phyloP scores from a whole-genome alignment of 768 basidiomycete species.

The Termitomyces sp. region DNA sequence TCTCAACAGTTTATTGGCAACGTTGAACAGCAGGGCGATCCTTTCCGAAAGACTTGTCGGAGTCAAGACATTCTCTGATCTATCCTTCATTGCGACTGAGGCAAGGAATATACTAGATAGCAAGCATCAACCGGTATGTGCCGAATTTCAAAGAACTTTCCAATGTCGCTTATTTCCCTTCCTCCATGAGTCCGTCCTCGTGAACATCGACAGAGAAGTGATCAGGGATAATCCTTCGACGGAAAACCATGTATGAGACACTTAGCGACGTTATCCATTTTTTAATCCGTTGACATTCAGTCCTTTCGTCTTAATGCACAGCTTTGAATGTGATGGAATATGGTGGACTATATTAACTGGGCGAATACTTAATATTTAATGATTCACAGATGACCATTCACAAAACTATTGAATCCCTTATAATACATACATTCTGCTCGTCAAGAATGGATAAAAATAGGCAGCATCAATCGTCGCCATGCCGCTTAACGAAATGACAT shows the following conservation, averaged over 20 bases:
- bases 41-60: constrained; percentile 17
- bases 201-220: constrained; percentile 10
- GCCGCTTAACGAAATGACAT: not conserved
- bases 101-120: not conserved
- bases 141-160: not conserved
- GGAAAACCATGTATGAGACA: not conserved
- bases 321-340: not conserved
- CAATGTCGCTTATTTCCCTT: not conserved
- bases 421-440: too few species aligned
- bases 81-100: not conserved
- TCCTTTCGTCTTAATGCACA: not conserved
- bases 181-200: constrained; percentile 7
- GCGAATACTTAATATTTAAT: not conserved
- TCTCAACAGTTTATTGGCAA: constrained; percentile 27
- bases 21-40: constrained; percentile 20
- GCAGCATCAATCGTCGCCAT: not conserved
- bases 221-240: not conserved
- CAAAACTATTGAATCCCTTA: too few species aligned
- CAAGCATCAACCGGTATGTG: constrained; percentile 1
- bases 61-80: constrained; percentile 10
- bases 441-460: not conserved
- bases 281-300: not conserved
- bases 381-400: not conserved
- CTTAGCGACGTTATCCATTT: not conserved
- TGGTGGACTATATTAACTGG: not conserved